phyloP scores from a whole-genome alignment of 2,329 filamentous ascomycete genomes.

The Aureobasidium mangrovei region DNA sequence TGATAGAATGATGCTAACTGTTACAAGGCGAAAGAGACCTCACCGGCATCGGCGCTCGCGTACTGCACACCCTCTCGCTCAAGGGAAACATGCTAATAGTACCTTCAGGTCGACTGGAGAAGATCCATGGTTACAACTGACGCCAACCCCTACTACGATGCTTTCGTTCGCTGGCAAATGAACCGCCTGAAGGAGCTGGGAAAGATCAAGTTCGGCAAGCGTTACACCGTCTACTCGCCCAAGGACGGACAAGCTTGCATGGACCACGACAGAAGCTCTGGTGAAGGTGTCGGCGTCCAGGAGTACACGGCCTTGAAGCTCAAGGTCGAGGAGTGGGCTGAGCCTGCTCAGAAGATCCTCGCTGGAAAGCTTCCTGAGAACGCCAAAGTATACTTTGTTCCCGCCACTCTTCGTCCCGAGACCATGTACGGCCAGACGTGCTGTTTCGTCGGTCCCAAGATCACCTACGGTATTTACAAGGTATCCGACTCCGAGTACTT shows the following conservation, averaged over 20 bases:
- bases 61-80: no score
- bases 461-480: constrained; percentile 84
- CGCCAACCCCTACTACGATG: constrained; percentile 92
- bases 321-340: constrained; percentile 81
- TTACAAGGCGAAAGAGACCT: constrained; percentile 54
- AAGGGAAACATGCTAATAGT: no score
- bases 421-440: constrained; percentile 98
- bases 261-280: constrained; percentile 75
- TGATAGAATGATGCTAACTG: no score
- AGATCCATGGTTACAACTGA: constrained; percentile 90
- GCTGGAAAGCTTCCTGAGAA: constrained; percentile 69
- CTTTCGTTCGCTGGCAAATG: constrained; percentile 83
- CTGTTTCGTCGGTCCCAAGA: constrained; percentile 87
- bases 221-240: constrained; percentile 87
- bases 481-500: constrained; percentile 61
- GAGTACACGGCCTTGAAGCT: constrained; percentile 92
- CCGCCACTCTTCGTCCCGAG: constrained; percentile 86
- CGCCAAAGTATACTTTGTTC: constrained; percentile 78
- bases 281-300: constrained; percentile 75
- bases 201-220: constrained; percentile 89
- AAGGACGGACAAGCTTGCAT: constrained; percentile 84
- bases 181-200: constrained; percentile 77
- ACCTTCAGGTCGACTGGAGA: constrained; percentile 68
- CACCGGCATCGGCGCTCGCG: constrained; percentile 67
- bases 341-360: constrained; percentile 61